Base-by-base conservation (phyloP, 192 early-diverging fungal species). In the Dispira parvispora region DNA sequence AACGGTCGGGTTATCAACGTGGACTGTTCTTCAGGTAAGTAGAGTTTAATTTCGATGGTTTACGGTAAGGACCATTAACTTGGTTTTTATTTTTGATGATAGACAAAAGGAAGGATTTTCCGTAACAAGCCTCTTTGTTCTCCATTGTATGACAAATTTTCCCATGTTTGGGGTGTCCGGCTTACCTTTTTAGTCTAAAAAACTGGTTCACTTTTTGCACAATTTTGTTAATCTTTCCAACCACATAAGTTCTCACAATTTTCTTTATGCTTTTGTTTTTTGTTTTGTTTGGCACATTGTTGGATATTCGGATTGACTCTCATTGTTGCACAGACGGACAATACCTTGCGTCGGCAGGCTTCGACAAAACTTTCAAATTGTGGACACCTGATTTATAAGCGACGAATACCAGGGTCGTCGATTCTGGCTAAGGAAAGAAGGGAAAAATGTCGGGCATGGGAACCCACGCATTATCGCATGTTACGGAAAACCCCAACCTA, bases 281-380 rank as follows among this genome's bases (percentile, higher is more conserved):
- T 38, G 1, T 38, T 38, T 38, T 38, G 1, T 38, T 38, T 38
- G 1, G 32, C 32, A 38, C 32, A 38, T 38, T 38, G 32, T 38
- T 38, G 32, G 32, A 6, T 38, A 38, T 38, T 38, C 6, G 32
- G 32, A 38, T 38, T 6, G 32, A 38, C 32, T 1, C 32, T 38
- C 6, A 6, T 38, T 38, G 32, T 38, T n/a, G 62, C 3, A 20
- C 67, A 69, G 83, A 98, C 73, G 87, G 89, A 43, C 75, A 79
- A 60, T 94, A 81, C 66, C 82, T 98, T 69, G 91, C 80, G 0
- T 93, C 92, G 5, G 74, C 85, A 46, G 86, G 87, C 12, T 94
- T 84, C 63, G 96, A 98, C 70, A 82, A 93, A 43, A 96, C 96
- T 0, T 96, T 96, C 71, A 98, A 98, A 72, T 76, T 98, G 13